Base-by-base conservation (phyloP, 345 rosid genomes). In the Trapa bicornis region DNA sequence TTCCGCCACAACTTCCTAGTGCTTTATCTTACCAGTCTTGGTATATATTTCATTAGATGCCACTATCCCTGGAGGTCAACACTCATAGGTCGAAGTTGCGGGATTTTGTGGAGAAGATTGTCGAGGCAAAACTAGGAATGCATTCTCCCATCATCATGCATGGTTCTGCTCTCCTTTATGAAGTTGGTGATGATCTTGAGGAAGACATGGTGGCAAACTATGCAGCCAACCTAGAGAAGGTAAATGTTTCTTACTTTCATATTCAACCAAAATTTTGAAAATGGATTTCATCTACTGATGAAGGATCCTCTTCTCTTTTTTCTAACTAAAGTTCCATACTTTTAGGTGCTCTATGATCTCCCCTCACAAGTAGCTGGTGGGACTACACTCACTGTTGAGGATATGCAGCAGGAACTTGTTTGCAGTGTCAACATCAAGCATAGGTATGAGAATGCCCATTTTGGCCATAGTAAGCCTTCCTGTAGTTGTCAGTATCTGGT, bases 101-200 rank as follows among this genome's bases (percentile, higher is more conserved):
- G 73, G 97, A 95, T 76, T 75, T 95, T 69, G 96, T 95, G 73
- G 99, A 91, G 64, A 95, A 81, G 79, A 89, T 95, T 65, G 96
- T 95, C 45, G 87, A 80, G 86, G 90, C 96, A 70, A 91, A 91
- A 83, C 96, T 91, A 47, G 95, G 96, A 67, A 95, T 95, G 96
- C 87, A 84, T 80, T 83, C 80, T 65, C 99, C 99, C 1, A 57
- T 91, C 60, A 84, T 95, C 45, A 89, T 91, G 96, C 84, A 79
- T 10, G 97, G 97, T 35, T 33, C 88, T 32, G 74, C 86, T 17
- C 95, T 95, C 80, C 93, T 94, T 70, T 94, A 87, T 77, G 99
- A 94, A 82, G 87, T 85, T 68, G 99, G 99, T 37, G 99, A 95
- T 80, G 99, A 89, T 79, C 97, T 95, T 75, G 99, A 95, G 53